A percentile compares a stretch with the other conserved stretches of the same genome.
phyloP scores from a whole-genome alignment of 352 stramenopile genomes.

The Phytopythium litorale region DNA sequence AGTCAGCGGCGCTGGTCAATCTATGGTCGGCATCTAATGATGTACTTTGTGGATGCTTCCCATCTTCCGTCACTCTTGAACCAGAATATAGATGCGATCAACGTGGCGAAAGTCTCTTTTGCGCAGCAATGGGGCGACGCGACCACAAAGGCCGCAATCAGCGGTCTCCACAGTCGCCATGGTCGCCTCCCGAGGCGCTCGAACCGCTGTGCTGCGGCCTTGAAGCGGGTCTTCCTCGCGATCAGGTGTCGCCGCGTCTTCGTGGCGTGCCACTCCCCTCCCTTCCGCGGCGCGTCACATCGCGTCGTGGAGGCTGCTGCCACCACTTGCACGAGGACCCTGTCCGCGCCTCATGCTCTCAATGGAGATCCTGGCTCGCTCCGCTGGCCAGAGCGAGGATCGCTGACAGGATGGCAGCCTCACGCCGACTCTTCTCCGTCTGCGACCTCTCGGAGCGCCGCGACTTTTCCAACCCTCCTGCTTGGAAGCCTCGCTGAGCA shows the following conservation, averaged over 20 bases:
- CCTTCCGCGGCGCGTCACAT: no score
- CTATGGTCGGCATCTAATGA: neutral
- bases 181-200: no score
- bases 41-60: neutral
- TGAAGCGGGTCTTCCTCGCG: neutral
- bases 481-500: no score
- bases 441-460: neutral
- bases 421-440: neutral
- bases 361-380: neutral
- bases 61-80: neutral
- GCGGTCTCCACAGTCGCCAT: neutral
- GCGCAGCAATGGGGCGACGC: neutral
- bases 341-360: neutral
- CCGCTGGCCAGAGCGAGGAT: no score
- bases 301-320: neutral
- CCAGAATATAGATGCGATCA: neutral
- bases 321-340: no score
- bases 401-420: neutral
- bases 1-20: neutral
- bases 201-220: neutral
- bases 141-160: neutral
- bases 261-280: neutral
- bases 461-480: neutral
- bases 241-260: neutral
- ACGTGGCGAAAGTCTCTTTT: conserved; percentile 2